Percentiles rank a stretch among this genome's conserved stretches.
Evolutionary conservation across 257 asterid species (phyloP).

Genomic region (Capsicum chinense): DNA sequence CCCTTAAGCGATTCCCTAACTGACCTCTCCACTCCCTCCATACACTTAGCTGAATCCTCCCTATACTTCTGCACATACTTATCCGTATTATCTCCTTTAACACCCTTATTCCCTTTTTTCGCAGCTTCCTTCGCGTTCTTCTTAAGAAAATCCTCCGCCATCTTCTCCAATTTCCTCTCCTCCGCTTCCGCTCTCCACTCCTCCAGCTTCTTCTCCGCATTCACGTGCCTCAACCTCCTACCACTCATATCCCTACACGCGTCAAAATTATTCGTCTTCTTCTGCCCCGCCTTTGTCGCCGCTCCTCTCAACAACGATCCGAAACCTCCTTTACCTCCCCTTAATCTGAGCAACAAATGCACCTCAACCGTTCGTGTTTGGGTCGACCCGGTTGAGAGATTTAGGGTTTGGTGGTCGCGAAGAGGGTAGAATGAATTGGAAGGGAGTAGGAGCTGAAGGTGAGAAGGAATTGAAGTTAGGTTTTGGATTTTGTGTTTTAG

Average conservation of each 20-base stretch:
- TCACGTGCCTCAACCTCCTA: conserved; percentile 94
- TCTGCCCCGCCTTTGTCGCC: conserved; percentile 98
- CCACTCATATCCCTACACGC: conserved; percentile 99
- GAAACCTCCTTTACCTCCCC: conserved; percentile 99
- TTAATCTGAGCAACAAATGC: conserved; percentile 60
- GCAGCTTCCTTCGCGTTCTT: conserved; percentile 67
- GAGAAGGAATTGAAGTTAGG: conserved; percentile 65
- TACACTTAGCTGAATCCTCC: conserved; percentile 80
- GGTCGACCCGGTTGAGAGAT: conserved; percentile 28
- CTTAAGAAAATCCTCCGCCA: conserved; percentile 83
- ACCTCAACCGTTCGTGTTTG: conserved; percentile 42
- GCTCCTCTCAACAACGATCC: conserved; percentile 94
- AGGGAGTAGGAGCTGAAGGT: conserved; percentile 57
- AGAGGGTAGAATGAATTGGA: conserved; percentile 43
- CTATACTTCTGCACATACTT: conserved; percentile 88
- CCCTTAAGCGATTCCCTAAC: conserved; percentile 74
- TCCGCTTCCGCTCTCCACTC: conserved; percentile 93
- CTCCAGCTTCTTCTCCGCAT: conserved; percentile 94
- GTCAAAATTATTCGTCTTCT: conserved; percentile 91
- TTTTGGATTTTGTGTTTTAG: conserved; percentile 61
- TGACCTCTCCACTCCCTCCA: conserved; percentile 82
- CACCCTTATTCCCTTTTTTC: conserved; percentile 61
- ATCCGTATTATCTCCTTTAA: conserved; percentile 46
- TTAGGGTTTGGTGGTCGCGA: conserved; percentile 43
- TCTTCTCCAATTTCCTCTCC: conserved; percentile 88